These are phyloP conservation scores for Cordyceps sp. DNA, from an alignment of 2,329 filamentous ascomycete species.

Conservation along the genomic window DNA sequence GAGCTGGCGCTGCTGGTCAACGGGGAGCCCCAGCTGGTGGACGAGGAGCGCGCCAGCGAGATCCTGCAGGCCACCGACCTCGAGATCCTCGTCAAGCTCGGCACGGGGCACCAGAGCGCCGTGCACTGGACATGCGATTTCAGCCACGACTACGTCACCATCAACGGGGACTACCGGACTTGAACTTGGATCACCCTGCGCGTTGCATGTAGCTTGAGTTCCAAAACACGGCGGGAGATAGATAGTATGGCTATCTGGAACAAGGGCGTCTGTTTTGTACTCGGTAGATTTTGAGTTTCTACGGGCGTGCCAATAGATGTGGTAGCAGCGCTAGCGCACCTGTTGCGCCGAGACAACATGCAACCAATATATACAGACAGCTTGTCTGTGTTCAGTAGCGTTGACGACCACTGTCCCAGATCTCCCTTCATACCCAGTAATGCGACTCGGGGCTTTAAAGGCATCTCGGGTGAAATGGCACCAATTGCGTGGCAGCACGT, in stretches of 20 bases:
- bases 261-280: too few relatives aligned
- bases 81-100: conserved; percentile 60
- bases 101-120: conserved; percentile 50
- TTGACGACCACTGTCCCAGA: too few relatives aligned
- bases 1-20: conserved; percentile 64
- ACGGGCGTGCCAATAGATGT: background rate
- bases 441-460: too few relatives aligned
- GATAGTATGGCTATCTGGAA: background rate
- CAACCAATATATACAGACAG: too few relatives aligned
- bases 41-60: conserved; percentile 60
- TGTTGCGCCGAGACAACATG: background rate
- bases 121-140: conserved; percentile 80
- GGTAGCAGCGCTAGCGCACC: background rate
- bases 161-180: conserved; percentile 53
- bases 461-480: too few relatives aligned
- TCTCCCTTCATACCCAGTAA: too few relatives aligned
- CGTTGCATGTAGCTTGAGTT: too few relatives aligned
- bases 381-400: background rate
- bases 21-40: conserved; percentile 64
- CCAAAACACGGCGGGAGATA: background rate
- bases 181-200: conserved; percentile 10
- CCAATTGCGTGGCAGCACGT: too few relatives aligned
- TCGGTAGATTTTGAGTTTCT: too few relatives aligned
- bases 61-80: conserved; percentile 65
- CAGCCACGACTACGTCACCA: conserved; percentile 62